Percentiles rank a stretch among this genome's conserved stretches.
These are phyloP conservation scores for Lactuca sativa DNA, from an alignment of 129 eudicot species.

Conservation along the genomic window DNA sequence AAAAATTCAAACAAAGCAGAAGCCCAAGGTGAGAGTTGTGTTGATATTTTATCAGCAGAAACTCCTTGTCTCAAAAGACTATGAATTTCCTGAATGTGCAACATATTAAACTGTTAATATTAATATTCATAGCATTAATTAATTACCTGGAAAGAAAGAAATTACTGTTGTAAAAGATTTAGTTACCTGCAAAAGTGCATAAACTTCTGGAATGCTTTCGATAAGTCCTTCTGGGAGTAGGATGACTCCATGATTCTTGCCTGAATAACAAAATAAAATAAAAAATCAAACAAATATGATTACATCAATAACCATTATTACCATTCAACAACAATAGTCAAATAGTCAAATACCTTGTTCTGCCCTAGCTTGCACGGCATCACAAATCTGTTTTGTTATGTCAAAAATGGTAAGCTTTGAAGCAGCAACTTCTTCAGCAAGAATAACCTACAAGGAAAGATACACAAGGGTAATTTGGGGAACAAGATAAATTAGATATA, in stretches of 20 bases:
- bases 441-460: conserved; percentile 71
- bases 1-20: conserved; percentile 96
- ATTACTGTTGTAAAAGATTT: not conserved
- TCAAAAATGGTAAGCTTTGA: conserved; percentile 94
- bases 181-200: conserved; percentile 86
- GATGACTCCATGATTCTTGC: conserved; percentile 93
- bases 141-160: not conserved
- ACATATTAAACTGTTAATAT: not conserved
- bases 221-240: conserved; percentile 98
- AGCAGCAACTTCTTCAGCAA: conserved; percentile 96
- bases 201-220: conserved; percentile 97
- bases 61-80: conserved; percentile 76
- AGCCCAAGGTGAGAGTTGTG: conserved; percentile 98
- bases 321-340: not conserved
- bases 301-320: conserved; percentile 8
- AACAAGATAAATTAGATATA: not conserved
- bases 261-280: conserved; percentile 31
- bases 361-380: conserved; percentile 96
- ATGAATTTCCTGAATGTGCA: conserved; percentile 78
- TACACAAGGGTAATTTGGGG: not conserved
- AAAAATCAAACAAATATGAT: not conserved
- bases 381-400: conserved; percentile 89
- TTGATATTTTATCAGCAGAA: conserved; percentile 72
- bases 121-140: conserved; percentile 4
- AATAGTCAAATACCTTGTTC: conserved; percentile 57